phyloP scores from a whole-genome alignment of 306 rosid genomes.

The Begonia masoniana region DNA sequence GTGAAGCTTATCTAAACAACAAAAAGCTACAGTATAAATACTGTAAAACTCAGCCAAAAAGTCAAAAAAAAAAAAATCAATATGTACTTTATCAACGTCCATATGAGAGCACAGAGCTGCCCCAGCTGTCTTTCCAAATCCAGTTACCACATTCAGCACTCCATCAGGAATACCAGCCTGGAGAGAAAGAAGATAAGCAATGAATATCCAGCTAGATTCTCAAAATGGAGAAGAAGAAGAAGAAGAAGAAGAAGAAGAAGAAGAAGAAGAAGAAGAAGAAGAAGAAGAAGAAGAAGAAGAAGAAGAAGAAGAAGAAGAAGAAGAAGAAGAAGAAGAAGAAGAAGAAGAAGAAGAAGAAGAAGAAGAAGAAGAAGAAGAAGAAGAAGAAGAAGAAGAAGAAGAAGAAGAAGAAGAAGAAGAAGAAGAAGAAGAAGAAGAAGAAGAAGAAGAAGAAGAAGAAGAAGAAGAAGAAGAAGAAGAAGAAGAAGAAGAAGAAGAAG shows the following conservation, averaged over 20 bases:
- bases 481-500: background rate
- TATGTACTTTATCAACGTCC: conserved; percentile 22
- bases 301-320: background rate
- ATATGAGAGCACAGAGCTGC: conserved; percentile 37
- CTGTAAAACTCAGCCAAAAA: background rate
- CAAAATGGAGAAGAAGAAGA: background rate
- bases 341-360: background rate
- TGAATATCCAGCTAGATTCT: background rate
- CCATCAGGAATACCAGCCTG: conserved; percentile 57
- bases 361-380: background rate
- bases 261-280: background rate
- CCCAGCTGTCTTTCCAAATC: conserved; percentile 43
- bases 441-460: background rate
- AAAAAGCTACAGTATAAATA: background rate
- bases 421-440: background rate
- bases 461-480: background rate
- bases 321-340: background rate
- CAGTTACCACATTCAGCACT: conserved; percentile 39
- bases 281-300: background rate
- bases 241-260: background rate
- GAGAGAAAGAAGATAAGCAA: background rate
- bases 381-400: background rate
- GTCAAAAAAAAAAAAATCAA: background rate
- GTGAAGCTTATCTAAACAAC: conserved; percentile 54
- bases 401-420: background rate